Base-by-base conservation (phyloP, 768 basidiomycete genomes). In the Coprinellus aureogranulatus region DNA sequence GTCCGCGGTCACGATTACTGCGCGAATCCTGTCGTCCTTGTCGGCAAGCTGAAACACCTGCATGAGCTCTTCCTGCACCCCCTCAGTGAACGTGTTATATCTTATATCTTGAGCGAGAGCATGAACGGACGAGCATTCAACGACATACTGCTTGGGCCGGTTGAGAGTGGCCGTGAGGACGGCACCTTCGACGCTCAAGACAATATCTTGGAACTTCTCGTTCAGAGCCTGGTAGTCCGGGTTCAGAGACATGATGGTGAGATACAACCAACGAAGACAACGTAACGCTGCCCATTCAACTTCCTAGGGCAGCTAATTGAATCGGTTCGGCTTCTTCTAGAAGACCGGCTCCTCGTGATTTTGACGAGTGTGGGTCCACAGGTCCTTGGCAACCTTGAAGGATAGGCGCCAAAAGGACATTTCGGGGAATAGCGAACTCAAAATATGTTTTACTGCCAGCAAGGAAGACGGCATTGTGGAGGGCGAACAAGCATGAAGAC, bases 1-100 rank as follows among this genome's bases (percentile, higher is more conserved):
- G 47, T 83, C 82, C 0, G 83, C 78, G 2, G 82, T 84, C 37
- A 83, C 61, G 20, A 84, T 72, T 18, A 83, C 75, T 0, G 72
- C 82, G 37, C 77, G 75, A 22, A 84, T 78, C 39, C 78, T 75
- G 61, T 84, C 82, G 56, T 84, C 84, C 47, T 67, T 71, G 69
- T 83, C 81, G 20, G 75, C 74, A 2, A 81, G 61, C 20, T 74
- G 74, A 58, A 81, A 83, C 1, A 72, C 73, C 44, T 75, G 66
- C 31, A 76, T 67, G 37, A 83, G 62, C 14, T 84, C 81, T 0
- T 65, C 26, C 25, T 68, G 65, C 12, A 83, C 58, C 11, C 54
- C 59, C 2, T 39, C 52, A 25, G 64, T 69, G 63, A 79, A 78
- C 6, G 75, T 78, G 59, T 84, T 85, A 45, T 77, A 72, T 60